Percentiles rank a stretch among this genome's conserved stretches.
Evolutionary conservation across 495 filamentous ascomycete genomes (phyloP).

Genomic region (Lindgomyces ingoldianus): DNA sequence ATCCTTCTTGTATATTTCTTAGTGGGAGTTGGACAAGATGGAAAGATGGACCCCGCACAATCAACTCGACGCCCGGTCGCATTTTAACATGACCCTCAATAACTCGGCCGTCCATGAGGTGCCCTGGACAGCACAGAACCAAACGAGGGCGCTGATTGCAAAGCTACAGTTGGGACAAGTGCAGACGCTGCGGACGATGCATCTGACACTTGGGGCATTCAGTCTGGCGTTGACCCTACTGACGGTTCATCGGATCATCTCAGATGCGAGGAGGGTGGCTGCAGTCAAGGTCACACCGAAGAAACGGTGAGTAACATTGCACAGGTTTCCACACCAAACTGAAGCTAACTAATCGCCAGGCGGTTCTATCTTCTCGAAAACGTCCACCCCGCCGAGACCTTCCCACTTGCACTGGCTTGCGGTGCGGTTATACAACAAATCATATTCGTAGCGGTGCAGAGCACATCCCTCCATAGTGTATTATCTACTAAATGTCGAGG

Average conservation of each 20-base stretch:
- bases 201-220: constrained; percentile 37
- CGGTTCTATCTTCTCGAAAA: constrained; percentile 25
- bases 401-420: constrained; percentile 38
- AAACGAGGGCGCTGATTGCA: constrained; percentile 30
- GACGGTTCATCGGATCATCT: constrained; percentile 34
- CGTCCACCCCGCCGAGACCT: constrained; percentile 37
- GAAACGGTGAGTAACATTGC: constrained; percentile 24
- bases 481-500: constrained; percentile 31
- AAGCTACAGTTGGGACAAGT: constrained; percentile 33
- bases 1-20: constrained; percentile 36
- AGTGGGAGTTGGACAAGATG: constrained; percentile 33
- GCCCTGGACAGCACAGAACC: constrained; percentile 30
- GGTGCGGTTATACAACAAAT: constrained; percentile 37
- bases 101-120: constrained; percentile 11
- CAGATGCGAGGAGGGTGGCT: constrained; percentile 31
- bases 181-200: constrained; percentile 37
- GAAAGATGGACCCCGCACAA: constrained; percentile 30
- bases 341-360: constrained; percentile 19
- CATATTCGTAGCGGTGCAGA: constrained; percentile 39
- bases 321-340: background rate
- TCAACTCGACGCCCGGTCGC: constrained; percentile 28
- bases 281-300: constrained; percentile 22
- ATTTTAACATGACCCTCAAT: constrained; percentile 37
- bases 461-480: constrained; percentile 34
- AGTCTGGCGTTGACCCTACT: constrained; percentile 32